Conservation (phyloP, 805 yeast genomes). For the Suhomyces prunicola region DNA sequence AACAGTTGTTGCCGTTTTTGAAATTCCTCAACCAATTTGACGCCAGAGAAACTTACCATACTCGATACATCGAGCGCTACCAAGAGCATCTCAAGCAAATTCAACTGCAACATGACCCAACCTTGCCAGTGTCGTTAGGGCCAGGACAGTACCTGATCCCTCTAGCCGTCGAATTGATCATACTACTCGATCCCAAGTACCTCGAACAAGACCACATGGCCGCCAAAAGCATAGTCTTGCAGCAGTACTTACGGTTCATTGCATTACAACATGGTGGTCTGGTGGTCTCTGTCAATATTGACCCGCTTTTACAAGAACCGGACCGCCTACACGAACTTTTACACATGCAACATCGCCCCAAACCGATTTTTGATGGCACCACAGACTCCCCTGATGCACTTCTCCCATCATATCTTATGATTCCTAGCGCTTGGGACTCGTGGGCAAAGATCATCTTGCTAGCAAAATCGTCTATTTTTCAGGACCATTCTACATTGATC, state of each 20-base stretch:
- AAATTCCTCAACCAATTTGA: constrained; percentile 7
- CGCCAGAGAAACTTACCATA: not conserved
- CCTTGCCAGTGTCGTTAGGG: constrained; percentile 8
- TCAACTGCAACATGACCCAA: constrained; percentile 1
- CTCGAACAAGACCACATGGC: constrained; percentile 17
- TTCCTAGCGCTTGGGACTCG: constrained; percentile 53
- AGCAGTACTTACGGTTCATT: constrained; percentile 35
- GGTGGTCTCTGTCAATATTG: constrained; percentile 11
- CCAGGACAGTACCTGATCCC: constrained; percentile 25
- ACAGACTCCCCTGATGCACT: not conserved
- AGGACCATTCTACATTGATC: constrained; percentile 10
- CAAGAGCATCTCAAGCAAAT: not conserved
- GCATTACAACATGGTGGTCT: constrained; percentile 30
- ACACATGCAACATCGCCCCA: constrained; percentile 4
- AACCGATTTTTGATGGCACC: constrained; percentile 13
- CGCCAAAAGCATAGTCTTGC: constrained; percentile 21
- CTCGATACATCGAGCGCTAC: not conserved
- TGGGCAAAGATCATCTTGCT: constrained; percentile 45
- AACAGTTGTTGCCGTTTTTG: constrained; percentile 12
- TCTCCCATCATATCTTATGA: constrained; percentile 9
- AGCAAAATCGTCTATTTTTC: constrained; percentile 21
- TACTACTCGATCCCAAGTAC: constrained; percentile 15
- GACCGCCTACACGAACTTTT: not conserved
- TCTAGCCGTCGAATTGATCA: constrained; percentile 14
- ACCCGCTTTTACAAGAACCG: constrained; percentile 1